A percentile compares a stretch with the other conserved stretches of the same genome.
phyloP scores from a whole-genome alignment of 1,284 basidiomycete genomes.

The Vanrija sp. region DNA sequence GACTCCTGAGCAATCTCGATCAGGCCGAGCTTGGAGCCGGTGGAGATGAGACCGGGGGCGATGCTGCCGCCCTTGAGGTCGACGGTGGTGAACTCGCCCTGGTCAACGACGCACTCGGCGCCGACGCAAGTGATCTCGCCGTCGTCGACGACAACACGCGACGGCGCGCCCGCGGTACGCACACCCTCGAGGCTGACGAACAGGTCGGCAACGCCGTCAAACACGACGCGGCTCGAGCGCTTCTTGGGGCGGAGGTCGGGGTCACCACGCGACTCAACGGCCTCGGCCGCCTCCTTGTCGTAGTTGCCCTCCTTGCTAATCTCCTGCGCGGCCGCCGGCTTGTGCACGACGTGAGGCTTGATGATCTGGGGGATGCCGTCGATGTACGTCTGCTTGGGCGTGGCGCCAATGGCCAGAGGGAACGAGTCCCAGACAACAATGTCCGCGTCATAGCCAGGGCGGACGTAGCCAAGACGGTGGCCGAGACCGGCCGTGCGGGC shows the following conservation, averaged over 20 bases:
- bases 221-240: conserved; percentile 36
- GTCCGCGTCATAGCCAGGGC: conserved; percentile 58
- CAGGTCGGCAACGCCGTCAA: conserved; percentile 42
- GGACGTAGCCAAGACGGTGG: conserved; percentile 74
- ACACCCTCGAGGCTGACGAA: conserved; percentile 11
- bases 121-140: conserved; percentile 49
- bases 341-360: conserved; percentile 33
- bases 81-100: conserved; percentile 29
- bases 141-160: conserved; percentile 33
- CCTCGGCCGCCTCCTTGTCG: conserved; percentile 39
- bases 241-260: conserved; percentile 40
- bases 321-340: conserved; percentile 41
- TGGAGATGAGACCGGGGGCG: conserved; percentile 47
- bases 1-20: conserved; percentile 55
- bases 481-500: conserved; percentile 71
- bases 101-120: conserved; percentile 14
- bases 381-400: conserved; percentile 60
- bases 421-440: conserved; percentile 87
- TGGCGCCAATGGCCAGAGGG: conserved; percentile 65
- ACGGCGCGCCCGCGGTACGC: conserved; percentile 1
- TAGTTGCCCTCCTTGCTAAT: conserved; percentile 35
- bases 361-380: conserved; percentile 53
- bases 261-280: conserved; percentile 41
- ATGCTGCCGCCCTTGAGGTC: conserved; percentile 50
- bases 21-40: conserved; percentile 49